These are phyloP conservation scores for Spiromastix sp. DNA, from an alignment of 2,329 filamentous ascomycete species.

Conservation along the genomic window DNA sequence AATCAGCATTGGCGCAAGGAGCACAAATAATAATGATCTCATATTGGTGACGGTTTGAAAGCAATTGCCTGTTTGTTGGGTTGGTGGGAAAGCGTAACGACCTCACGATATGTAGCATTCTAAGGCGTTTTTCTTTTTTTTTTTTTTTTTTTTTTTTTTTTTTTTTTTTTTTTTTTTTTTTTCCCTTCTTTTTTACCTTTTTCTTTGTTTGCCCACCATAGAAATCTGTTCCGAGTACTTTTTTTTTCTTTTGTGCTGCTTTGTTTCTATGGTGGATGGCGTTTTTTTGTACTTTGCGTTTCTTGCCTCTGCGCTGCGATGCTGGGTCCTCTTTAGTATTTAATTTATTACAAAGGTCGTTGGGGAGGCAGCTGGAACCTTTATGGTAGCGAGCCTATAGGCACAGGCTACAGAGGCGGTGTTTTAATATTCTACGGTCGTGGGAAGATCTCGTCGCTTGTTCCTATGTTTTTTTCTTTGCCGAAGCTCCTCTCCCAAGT, in stretches of 20 bases:
- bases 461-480: no score
- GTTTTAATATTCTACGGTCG: no score
- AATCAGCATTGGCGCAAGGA: background rate
- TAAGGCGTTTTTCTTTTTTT: slow-evolving; percentile 1
- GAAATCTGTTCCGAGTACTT: no score
- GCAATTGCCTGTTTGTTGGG: background rate
- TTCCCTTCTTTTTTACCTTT: background rate
- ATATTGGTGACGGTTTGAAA: background rate
- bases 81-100: background rate
- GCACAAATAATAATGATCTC: background rate
- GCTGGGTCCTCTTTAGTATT: no score
- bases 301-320: no score
- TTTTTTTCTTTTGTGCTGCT: background rate
- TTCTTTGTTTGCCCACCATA: background rate
- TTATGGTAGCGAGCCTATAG: no score
- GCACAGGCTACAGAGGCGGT: no score
- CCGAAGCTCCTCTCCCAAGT: no score
- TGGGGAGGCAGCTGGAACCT: no score
- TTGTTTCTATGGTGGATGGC: background rate
- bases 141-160: background rate
- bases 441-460: no score
- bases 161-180: background rate
- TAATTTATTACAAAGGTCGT: no score
- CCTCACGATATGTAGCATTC: slow-evolving; percentile 2
- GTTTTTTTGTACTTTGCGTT: background rate